A percentile compares a stretch with the other conserved stretches of the same genome.
Conservation (phyloP, 1,284 basidiomycete species). For the Flammula alnicola region DNA sequence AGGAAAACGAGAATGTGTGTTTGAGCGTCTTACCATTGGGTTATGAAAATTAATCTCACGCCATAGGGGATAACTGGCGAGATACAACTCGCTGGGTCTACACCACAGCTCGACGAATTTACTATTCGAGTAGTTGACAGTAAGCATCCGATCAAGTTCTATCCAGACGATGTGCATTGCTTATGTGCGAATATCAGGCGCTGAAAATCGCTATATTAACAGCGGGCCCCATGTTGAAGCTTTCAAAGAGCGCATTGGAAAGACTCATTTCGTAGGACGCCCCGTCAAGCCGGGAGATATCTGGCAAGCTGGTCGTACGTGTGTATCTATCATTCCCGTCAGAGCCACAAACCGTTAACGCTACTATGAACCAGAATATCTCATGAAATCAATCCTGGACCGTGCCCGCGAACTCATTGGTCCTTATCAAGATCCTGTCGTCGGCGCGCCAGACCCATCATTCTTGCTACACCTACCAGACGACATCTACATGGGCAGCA, state of each 20-base stretch:
- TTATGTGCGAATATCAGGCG: conserved; percentile 42
- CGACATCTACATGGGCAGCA: conserved; percentile 72
- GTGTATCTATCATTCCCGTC: background rate
- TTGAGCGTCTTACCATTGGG: conserved; percentile 8
- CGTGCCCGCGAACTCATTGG: conserved; percentile 59
- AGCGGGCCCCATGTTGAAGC: conserved; percentile 58
- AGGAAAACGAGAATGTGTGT: conserved; percentile 72
- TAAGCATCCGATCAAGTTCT: conserved; percentile 36
- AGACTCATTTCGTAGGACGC: conserved; percentile 75
- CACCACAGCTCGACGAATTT: conserved; percentile 83
- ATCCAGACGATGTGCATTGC: background rate
- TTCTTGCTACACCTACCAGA: conserved; percentile 79
- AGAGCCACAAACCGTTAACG: conserved; percentile 1
- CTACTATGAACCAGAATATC: conserved; percentile 54
- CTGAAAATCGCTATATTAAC: conserved; percentile 58
- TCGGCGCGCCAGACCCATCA: conserved; percentile 75
- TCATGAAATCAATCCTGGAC: conserved; percentile 66
- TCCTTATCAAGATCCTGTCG: conserved; percentile 56
- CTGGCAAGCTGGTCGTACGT: conserved; percentile 84
- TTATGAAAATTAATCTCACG: conserved; percentile 8
- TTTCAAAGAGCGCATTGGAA: conserved; percentile 70
- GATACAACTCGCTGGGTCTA: conserved; percentile 71
- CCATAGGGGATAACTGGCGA: conserved; percentile 73
- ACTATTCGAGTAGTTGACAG: conserved; percentile 82
- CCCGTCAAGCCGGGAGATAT: conserved; percentile 66